phyloP scores from a whole-genome alignment of 2,329 filamentous ascomycete species.

The Scytalidium sp. region DNA sequence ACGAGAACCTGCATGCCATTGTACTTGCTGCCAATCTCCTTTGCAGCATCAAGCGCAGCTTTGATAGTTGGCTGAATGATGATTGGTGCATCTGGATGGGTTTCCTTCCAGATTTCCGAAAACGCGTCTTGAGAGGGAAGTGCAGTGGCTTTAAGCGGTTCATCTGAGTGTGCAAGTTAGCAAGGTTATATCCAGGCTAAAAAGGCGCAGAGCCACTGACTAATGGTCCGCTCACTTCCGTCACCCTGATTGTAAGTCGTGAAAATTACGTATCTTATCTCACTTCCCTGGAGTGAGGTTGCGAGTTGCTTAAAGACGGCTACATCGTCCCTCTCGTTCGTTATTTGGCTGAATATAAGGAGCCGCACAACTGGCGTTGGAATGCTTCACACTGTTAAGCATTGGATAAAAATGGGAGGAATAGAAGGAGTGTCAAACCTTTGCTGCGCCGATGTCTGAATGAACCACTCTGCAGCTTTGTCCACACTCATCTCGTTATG shows the following conservation, averaged over 20 bases:
- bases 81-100: slow-evolving; percentile 11
- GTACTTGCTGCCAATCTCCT: slow-evolving; percentile 28
- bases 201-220: not conserved
- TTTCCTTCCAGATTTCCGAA: slow-evolving; percentile 12
- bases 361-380: not conserved
- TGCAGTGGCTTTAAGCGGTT: slow-evolving; percentile 8
- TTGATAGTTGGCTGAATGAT: slow-evolving; percentile 49
- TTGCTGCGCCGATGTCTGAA: slow-evolving; percentile 33
- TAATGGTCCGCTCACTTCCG: not conserved
- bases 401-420: not conserved
- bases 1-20: slow-evolving; percentile 36
- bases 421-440: not conserved
- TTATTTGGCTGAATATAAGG: slow-evolving; percentile 3
- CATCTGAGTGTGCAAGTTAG: not conserved
- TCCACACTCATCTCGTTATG: slow-evolving; percentile 70
- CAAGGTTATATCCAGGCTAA: not conserved
- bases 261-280: not conserved
- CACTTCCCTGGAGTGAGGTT: not conserved
- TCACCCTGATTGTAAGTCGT: slow-evolving; percentile 4
- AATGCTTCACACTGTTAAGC: not conserved
- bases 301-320: slow-evolving; percentile 1
- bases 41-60: slow-evolving; percentile 47
- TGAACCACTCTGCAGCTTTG: slow-evolving; percentile 78
- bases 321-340: not conserved
- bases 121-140: slow-evolving; percentile 7